Evolutionary conservation across 106 monocot genomes (phyloP).

Genomic region (Narthecium ossifragum): DNA sequence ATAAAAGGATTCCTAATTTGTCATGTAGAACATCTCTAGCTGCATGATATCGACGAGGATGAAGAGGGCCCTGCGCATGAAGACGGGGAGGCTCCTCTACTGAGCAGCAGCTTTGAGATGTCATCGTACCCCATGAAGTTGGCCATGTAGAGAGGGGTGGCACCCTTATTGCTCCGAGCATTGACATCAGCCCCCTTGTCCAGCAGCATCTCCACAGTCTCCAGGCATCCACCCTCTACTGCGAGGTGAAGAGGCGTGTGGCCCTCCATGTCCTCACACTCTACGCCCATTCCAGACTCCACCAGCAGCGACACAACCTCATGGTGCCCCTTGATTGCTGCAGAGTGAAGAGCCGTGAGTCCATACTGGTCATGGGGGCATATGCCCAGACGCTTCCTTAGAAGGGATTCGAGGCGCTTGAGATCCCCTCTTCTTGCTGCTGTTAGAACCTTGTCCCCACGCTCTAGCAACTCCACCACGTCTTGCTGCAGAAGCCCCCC

Average conservation of each 20-base stretch:
- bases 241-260: slow-evolving; percentile 65
- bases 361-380: slow-evolving; percentile 56
- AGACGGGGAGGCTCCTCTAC: slow-evolving; percentile 25
- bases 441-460: slow-evolving; percentile 52
- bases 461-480: slow-evolving; percentile 48
- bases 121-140: slow-evolving; percentile 43
- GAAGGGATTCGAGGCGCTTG: slow-evolving; percentile 40
- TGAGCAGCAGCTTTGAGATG: slow-evolving; percentile 35
- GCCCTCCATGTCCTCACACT: slow-evolving; percentile 58
- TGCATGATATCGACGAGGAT: neutral
- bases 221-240: slow-evolving; percentile 50
- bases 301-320: slow-evolving; percentile 40
- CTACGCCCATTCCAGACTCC: slow-evolving; percentile 45
- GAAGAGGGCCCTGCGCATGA: neutral
- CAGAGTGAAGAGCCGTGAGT: slow-evolving; percentile 53
- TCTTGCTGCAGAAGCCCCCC: slow-evolving; percentile 22
- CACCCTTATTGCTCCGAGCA: slow-evolving; percentile 43
- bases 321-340: slow-evolving; percentile 60
- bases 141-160: slow-evolving; percentile 52
- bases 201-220: slow-evolving; percentile 47
- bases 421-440: slow-evolving; percentile 64
- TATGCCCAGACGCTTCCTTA: slow-evolving; percentile 33
- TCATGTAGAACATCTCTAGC: too few species aligned
- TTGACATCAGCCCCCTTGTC: slow-evolving; percentile 52
- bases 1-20: too few species aligned